Evolutionary conservation across 2,329 filamentous ascomycete species (phyloP).

Genomic region (Verticillium klebahnii): DNA sequence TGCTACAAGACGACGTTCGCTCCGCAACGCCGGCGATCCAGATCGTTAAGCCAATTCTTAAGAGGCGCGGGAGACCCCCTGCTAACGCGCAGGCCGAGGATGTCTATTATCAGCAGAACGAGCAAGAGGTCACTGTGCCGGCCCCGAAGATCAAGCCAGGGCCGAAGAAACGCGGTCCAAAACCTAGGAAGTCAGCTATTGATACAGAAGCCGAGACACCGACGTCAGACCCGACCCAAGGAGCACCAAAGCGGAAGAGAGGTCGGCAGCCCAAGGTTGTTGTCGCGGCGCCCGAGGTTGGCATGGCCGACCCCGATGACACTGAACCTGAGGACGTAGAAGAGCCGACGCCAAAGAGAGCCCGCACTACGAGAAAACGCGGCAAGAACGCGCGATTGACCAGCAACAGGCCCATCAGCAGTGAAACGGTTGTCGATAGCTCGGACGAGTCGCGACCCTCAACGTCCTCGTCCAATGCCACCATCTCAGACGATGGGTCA

Average conservation of each 20-base stretch:
- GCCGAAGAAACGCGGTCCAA: conserved; percentile 6
- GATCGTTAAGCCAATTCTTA: conserved; percentile 12
- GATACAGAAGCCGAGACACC: conserved; percentile 11
- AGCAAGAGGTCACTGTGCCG: not conserved
- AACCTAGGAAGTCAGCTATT: conserved; percentile 6
- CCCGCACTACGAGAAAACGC: conserved; percentile 7
- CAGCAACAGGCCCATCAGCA: not conserved
- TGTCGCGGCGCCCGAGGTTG: conserved; percentile 4
- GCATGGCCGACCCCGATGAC: not conserved
- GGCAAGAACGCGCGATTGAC: conserved; percentile 1
- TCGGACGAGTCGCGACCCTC: conserved; percentile 46
- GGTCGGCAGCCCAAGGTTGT: conserved; percentile 10
- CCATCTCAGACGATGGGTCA: conserved; percentile 20
- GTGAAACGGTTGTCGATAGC: conserved; percentile 7
- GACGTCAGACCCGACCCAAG: conserved; percentile 3
- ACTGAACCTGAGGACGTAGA: conserved; percentile 1
- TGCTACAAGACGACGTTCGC: conserved; percentile 45
- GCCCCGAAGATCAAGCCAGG: conserved; percentile 3
- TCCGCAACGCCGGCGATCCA: conserved; percentile 40
- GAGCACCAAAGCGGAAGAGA: conserved; percentile 11
- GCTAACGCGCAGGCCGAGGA: not conserved
- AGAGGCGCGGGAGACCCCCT: conserved; percentile 22
- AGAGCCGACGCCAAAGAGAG: conserved; percentile 8
- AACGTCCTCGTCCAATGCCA: conserved; percentile 48
- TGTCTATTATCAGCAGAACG: not conserved